Conservation (phyloP, 176 grass and related monocot genomes). For the Elymus sibiricus region DNA sequence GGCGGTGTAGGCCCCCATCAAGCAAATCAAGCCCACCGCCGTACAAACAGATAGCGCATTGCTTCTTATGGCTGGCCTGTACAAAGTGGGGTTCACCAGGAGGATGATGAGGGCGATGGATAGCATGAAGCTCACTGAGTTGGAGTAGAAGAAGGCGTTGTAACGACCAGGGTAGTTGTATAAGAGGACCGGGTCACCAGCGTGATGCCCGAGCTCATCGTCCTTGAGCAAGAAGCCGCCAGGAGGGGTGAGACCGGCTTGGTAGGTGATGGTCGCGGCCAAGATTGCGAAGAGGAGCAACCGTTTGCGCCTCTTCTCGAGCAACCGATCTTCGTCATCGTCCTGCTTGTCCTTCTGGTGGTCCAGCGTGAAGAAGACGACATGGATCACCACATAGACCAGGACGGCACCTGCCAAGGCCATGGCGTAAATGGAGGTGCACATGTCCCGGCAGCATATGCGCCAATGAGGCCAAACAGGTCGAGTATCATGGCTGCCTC, state of each 20-base stretch:
- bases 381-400: conserved; percentile 28
- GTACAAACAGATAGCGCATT: conserved; percentile 33
- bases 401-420: conserved; percentile 27
- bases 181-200: conserved; percentile 28
- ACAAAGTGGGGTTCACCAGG: conserved; percentile 34
- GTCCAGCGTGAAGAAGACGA: conserved; percentile 33
- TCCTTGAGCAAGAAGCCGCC: conserved; percentile 20
- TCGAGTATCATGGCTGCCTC: conserved; percentile 31
- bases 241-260: conserved; percentile 50
- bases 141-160: conserved; percentile 52
- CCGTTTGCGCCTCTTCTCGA: conserved; percentile 7
- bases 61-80: conserved; percentile 20
- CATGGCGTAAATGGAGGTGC: conserved; percentile 28
- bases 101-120: conserved; percentile 41
- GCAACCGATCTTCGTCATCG: background rate
- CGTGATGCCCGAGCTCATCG: background rate
- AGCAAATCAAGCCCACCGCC: conserved; percentile 14
- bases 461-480: conserved; percentile 36
- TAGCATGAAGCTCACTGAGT: conserved; percentile 42
- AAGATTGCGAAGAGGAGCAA: conserved; percentile 44
- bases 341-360: background rate
- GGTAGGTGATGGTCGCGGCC: conserved; percentile 40
- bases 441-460: conserved; percentile 28
- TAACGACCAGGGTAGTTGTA: conserved; percentile 5
- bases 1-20: conserved; percentile 36